phyloP scores from a whole-genome alignment of 192 early-diverging fungal genomes.

The Coemansia sp. region DNA sequence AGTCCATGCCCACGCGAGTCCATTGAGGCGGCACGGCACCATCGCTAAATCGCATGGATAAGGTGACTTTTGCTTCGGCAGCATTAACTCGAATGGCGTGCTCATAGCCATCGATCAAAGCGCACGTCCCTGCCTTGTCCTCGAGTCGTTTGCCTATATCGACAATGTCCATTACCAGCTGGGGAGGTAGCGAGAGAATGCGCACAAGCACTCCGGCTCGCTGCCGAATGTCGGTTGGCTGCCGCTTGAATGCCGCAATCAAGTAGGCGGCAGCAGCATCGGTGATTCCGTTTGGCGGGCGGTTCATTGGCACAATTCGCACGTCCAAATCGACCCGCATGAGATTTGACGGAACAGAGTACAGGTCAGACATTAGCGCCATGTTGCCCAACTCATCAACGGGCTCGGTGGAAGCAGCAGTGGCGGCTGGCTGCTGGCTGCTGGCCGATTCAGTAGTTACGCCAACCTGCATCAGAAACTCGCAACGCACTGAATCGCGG shows the following conservation, averaged over 20 bases:
- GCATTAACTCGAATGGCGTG: conserved; percentile 28
- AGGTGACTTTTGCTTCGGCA: conserved; percentile 3
- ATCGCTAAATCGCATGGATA: conserved; percentile 9
- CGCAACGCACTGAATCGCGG: conserved; percentile 40
- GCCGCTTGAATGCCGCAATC: conserved; percentile 21
- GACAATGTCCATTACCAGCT: conserved; percentile 43
- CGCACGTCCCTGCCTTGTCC: conserved; percentile 9
- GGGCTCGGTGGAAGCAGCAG: not conserved
- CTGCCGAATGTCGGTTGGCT: conserved; percentile 22
- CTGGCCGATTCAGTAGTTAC: not conserved
- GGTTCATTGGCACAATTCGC: conserved; percentile 43
- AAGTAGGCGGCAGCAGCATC: conserved; percentile 30
- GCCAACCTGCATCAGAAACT: conserved; percentile 37
- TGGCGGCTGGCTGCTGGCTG: not conserved
- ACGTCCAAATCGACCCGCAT: conserved; percentile 39
- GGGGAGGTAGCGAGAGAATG: conserved; percentile 36
- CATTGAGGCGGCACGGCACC: not conserved
- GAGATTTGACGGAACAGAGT: conserved; percentile 19
- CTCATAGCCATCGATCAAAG: conserved; percentile 20
- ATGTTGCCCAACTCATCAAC: conserved; percentile 1
- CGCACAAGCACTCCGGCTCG: conserved; percentile 38
- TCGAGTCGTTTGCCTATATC: conserved; percentile 21
- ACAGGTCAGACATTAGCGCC: conserved; percentile 16
- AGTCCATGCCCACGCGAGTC: conserved; percentile 14
- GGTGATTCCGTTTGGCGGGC: conserved; percentile 41